phyloP scores from a whole-genome alignment of 306 rosid genomes.

The Quercus wislizeni region DNA sequence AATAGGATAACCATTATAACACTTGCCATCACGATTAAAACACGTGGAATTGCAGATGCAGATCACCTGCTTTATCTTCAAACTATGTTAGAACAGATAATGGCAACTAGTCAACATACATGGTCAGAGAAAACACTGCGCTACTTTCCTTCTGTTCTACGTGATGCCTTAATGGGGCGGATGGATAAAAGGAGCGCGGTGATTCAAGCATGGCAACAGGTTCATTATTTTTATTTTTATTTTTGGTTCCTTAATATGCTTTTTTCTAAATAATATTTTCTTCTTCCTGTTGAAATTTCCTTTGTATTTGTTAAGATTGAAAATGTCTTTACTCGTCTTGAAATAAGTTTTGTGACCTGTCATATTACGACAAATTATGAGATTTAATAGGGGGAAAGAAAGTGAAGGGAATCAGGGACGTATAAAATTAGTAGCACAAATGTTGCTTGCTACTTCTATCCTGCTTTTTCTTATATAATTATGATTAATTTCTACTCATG shows the following conservation, averaged over 20 bases:
- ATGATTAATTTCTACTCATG: neutral
- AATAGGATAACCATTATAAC: constrained; percentile 79
- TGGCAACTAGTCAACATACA: constrained; percentile 78
- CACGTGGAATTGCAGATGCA: constrained; percentile 97
- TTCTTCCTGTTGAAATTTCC: neutral
- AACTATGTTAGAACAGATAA: constrained; percentile 84
- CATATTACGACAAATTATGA: neutral
- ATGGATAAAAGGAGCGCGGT: constrained; percentile 72
- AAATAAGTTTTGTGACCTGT: neutral
- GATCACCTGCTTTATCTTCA: constrained; percentile 87
- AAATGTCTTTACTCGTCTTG: neutral
- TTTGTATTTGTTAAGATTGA: neutral
- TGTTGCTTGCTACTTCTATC: neutral
- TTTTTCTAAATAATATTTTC: neutral
- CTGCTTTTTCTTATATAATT: neutral
- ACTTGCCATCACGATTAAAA: constrained; percentile 90
- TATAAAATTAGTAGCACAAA: neutral
- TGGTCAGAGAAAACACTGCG: constrained; percentile 94
- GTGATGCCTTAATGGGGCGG: constrained; percentile 69
- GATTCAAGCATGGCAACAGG: constrained; percentile 97
- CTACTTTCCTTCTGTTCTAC: constrained; percentile 81
- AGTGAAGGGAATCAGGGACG: neutral
- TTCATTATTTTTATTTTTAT: constrained; percentile 20
- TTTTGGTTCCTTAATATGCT: neutral
- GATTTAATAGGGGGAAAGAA: neutral